Evolutionary conservation across 2,329 filamentous ascomycete genomes (phyloP), one percentile per base, ranked within the genome.

Genomic region (Colletotrichum acutatum): DNA sequence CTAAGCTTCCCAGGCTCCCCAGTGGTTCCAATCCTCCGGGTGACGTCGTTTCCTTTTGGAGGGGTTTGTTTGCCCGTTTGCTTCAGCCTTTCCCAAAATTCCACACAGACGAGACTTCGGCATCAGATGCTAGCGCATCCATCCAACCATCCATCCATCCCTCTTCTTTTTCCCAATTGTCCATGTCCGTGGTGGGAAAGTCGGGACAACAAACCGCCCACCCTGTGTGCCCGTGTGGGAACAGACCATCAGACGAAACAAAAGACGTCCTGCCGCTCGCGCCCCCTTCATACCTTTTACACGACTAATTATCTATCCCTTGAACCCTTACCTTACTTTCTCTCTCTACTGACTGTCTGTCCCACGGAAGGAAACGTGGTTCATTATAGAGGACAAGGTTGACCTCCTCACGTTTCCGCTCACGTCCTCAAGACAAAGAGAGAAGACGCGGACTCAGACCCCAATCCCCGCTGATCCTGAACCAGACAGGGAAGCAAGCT

Each of bases 221-320:
- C 58, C 65, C 32, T 24, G 12, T 46, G 22, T n/a, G 66, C 65
- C 32, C 30, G 12, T 46, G 22, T n/a, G 66, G 46, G 66, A 64
- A 72, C 70, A 28, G 59, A 28, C 66, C 66, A 64, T 69, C 70
- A 56, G 70, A 72, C 66, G 70, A 72, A 72, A 72, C 66, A 69
- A 64, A 65, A 64, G 28, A 69, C 59, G 58, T 7, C 52, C 11
- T 49, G 42, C 42, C 42, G 19, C 42, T 42, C 37, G 37, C 42
- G 6, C 42, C 59, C 66, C 65, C 46, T 62, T n/a, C 11, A n/a
- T 19, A 30, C 34, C 26, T 34, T 16, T 56, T 60, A 32, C 28
- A 32, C 28, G 30, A 22, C 22, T 34, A 24, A 58, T 34, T 19
- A 49, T 22, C 42, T 49, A 22, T 49, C 19, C 42, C 42, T 49